Base-by-base conservation (phyloP, 2,329 filamentous ascomycete genomes). In the Arthroderma uncinatum region DNA sequence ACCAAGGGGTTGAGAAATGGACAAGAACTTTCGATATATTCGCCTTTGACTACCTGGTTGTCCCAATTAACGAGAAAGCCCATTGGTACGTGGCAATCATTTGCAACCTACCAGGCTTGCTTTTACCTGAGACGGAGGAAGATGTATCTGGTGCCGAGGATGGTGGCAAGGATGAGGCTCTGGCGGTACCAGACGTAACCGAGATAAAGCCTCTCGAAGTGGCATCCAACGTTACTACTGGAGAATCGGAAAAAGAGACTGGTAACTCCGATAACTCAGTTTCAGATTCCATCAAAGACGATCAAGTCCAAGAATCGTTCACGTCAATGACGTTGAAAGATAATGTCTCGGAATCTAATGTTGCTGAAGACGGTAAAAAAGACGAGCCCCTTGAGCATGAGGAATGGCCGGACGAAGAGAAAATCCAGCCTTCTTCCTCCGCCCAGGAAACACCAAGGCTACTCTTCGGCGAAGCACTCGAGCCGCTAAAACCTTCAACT, bases 21-120 rank as follows among this genome's bases (percentile, higher is more conserved):
- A 97, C 93, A 0, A 79, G 86, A 34, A 89, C 84, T 63, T 79
- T 92, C 21, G 88, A 98, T 67, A 73, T 98, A 7, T 88, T 97
- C 65, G 80, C 78, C 4, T 90, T 88, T 64, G 89, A 95, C 67
- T 96, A 91, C 68, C 84, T 97, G 58, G 79, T 97, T 9, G 86
- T 98, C 5, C 93, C 93, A 0, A 89, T 98, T 68, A 94, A 95
- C 64, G 87, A 96, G 67, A 77, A 82, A 63, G 74, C 78, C 1
- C 93, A 98, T 70, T 98, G 94, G 93, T 97, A 93, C 71, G 76
- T 97, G 62, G 90, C 89, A 12, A 92, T 98, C 57, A 92, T 98
- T 55, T 95, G 89, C 79, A 95, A 98, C 65, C 79, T 92, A 1
- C 80, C 82, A 2, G 83, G 79, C 54, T 37, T 63, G 36, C 52